Evolutionary conservation across 2,329 filamentous ascomycete species (phyloP).

Genomic region (Incumbomyces lentus): DNA sequence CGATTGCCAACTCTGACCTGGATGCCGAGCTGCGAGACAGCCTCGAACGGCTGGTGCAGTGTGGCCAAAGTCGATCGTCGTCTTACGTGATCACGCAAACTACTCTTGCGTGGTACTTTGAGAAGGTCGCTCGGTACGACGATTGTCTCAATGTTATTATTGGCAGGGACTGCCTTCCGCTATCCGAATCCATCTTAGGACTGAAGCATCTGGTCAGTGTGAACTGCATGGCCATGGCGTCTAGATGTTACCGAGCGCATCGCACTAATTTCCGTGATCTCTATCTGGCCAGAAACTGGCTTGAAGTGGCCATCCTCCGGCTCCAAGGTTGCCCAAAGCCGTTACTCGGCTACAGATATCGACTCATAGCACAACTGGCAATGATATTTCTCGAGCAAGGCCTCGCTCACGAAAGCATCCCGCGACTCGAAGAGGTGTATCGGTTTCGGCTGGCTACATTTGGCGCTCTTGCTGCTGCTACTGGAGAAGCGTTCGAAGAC

Average conservation of each 20-base stretch:
- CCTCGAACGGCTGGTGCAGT: neutral
- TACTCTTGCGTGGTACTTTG: slow-evolving; percentile 13
- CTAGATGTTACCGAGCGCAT: slow-evolving; percentile 9
- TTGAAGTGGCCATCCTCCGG: neutral
- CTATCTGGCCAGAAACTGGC: neutral
- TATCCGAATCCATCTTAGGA: slow-evolving; percentile 14
- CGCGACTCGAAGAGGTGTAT: neutral
- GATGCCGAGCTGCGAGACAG: slow-evolving; percentile 1
- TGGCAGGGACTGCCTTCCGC: neutral
- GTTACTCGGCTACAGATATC: neutral
- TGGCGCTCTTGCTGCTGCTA: neutral
- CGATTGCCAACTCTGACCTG: neutral
- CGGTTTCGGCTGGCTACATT: neutral
- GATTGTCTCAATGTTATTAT: too few species aligned
- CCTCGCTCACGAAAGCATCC: neutral
- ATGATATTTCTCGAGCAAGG: neutral
- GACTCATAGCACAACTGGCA: slow-evolving; percentile 3
- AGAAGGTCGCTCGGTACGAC: neutral
- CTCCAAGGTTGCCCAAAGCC: neutral
- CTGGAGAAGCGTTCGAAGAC: neutral
- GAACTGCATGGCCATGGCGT: slow-evolving; percentile 11
- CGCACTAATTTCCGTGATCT: neutral
- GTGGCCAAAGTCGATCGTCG: slow-evolving; percentile 1
- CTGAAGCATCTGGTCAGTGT: slow-evolving; percentile 13
- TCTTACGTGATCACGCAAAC: slow-evolving; percentile 13